phyloP scores from a whole-genome alignment of 2,329 filamentous ascomycete species.

The Triangularia verruculosa region DNA sequence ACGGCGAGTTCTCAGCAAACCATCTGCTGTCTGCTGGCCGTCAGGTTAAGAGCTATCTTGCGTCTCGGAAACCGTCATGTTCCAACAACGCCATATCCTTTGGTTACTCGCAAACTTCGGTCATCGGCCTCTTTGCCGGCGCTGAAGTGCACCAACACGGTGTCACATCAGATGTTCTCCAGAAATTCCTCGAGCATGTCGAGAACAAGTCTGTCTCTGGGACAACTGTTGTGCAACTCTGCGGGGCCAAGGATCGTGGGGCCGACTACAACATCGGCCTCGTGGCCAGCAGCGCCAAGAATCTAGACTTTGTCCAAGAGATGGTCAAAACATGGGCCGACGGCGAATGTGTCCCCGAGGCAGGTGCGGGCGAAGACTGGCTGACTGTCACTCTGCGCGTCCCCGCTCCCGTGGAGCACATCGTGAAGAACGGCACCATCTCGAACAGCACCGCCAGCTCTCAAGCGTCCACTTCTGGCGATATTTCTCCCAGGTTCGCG shows the following conservation, averaged over 20 bases:
- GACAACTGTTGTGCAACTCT: conserved; percentile 31
- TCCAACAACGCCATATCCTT: conserved; percentile 12
- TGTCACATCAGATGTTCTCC: conserved; percentile 18
- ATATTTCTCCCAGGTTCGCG: conserved; percentile 6
- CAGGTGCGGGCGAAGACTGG: conserved; percentile 15
- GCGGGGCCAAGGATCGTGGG: conserved; percentile 24
- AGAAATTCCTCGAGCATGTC: conserved; percentile 19
- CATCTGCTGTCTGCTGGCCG: not conserved
- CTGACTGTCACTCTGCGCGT: conserved; percentile 23
- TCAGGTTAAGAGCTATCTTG: conserved; percentile 8
- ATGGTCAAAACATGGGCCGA: conserved; percentile 25
- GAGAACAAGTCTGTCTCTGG: conserved; percentile 15
- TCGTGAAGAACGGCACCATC: not conserved
- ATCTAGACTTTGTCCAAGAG: conserved; percentile 31
- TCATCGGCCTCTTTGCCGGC: conserved; percentile 26
- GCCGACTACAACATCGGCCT: conserved; percentile 32
- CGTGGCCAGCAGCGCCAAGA: conserved; percentile 26
- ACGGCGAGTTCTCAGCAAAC: not conserved
- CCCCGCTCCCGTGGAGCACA: conserved; percentile 3
- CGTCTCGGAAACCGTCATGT: conserved; percentile 3
- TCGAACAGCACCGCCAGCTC: not conserved
- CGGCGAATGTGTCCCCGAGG: conserved; percentile 24
- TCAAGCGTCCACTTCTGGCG: not conserved
- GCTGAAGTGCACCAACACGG: conserved; percentile 27
- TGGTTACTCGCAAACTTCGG: conserved; percentile 12